These are phyloP conservation scores for Arctium lappa DNA, from an alignment of 129 eudicot genomes.

Conservation along the genomic window DNA sequence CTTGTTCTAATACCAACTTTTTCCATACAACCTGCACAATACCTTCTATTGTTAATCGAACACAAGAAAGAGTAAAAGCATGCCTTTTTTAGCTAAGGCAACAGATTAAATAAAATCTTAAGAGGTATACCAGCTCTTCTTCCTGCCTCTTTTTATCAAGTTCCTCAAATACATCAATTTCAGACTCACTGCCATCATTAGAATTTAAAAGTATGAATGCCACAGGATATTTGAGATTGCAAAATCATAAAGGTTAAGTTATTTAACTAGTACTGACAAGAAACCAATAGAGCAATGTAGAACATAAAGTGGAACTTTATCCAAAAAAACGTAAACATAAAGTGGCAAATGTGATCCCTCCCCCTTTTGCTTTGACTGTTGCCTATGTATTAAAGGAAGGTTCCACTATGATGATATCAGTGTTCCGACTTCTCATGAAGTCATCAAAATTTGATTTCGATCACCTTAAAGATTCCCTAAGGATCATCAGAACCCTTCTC, in stretches of 20 bases:
- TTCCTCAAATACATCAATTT: slow-evolving; percentile 87
- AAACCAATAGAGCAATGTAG: background rate
- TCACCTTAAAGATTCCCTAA: no score
- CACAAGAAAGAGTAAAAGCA: background rate
- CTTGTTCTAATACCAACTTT: slow-evolving; percentile 42
- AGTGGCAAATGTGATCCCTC: background rate
- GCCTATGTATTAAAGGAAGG: no score
- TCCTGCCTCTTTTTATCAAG: slow-evolving; percentile 78
- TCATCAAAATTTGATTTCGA: no score
- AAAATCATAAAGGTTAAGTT: background rate
- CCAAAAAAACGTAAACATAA: background rate
- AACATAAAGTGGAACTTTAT: background rate
- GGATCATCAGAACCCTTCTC: no score
- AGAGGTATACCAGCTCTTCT: slow-evolving; percentile 73
- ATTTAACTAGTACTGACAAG: background rate
- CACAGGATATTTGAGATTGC: slow-evolving; percentile 3
- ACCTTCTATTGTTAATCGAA: slow-evolving; percentile 3
- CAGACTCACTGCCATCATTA: slow-evolving; percentile 65
- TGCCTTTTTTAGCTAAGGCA: background rate
- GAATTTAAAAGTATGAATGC: slow-evolving; percentile 9
- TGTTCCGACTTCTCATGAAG: no score
- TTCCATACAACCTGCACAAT: slow-evolving; percentile 70
- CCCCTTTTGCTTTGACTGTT: background rate
- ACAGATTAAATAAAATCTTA: background rate
- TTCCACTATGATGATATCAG: no score